These are phyloP conservation scores for Hanseniaspora taiwanica DNA, from an alignment of 805 yeast species.

Conservation along the genomic window DNA sequence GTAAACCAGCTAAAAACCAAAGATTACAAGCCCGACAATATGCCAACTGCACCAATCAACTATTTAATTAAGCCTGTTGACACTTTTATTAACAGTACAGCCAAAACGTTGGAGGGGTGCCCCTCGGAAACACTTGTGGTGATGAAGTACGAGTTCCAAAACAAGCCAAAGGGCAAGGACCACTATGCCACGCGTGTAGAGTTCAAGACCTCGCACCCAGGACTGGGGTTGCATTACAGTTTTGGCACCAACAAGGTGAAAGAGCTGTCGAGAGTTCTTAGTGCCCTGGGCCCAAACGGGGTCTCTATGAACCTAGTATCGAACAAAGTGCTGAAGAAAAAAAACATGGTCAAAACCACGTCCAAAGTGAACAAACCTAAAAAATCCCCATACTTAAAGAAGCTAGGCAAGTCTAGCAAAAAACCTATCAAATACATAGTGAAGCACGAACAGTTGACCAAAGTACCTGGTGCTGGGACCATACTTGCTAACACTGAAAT, in stretches of 20 bases:
- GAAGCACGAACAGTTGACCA: not conserved
- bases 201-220: slow-evolving; percentile 56
- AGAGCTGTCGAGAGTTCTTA: slow-evolving; percentile 59
- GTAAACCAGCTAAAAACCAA: not conserved
- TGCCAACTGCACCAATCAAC: not conserved
- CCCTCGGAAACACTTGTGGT: slow-evolving; percentile 24
- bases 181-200: slow-evolving; percentile 9
- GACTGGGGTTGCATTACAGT: slow-evolving; percentile 45
- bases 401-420: slow-evolving; percentile 5
- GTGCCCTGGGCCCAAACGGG: slow-evolving; percentile 61
- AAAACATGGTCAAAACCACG: slow-evolving; percentile 10
- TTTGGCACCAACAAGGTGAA: slow-evolving; percentile 48
- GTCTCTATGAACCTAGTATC: slow-evolving; percentile 25
- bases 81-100: slow-evolving; percentile 29
- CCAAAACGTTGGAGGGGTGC: slow-evolving; percentile 29
- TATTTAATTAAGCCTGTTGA: slow-evolving; percentile 24
- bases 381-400: slow-evolving; percentile 4
- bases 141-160: slow-evolving; percentile 26
- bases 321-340: slow-evolving; percentile 1
- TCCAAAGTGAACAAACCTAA: slow-evolving; percentile 4
- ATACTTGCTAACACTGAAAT: slow-evolving; percentile 19
- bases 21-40: not conserved
- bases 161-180: slow-evolving; percentile 5
- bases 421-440: slow-evolving; percentile 2
- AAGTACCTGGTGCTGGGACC: slow-evolving; percentile 16